Base-by-base conservation (phyloP, 2,329 filamentous ascomycete genomes). In the Apiospora rasikravindrae region DNA sequence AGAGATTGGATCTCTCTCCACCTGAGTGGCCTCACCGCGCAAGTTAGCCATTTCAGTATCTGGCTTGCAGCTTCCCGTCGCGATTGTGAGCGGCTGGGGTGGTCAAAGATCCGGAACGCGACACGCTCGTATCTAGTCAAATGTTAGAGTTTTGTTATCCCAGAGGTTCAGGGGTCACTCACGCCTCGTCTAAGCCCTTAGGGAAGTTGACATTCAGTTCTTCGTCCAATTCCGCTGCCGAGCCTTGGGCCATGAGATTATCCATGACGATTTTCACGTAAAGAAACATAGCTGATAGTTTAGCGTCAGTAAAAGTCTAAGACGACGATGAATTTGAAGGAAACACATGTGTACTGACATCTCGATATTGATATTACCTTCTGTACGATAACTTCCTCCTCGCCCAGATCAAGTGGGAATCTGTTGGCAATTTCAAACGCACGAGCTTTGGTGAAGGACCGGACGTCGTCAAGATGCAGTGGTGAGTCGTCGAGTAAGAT, bases 231-330 rank as follows among this genome's bases (percentile, higher is more conserved):
- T 75, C 84, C 24, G 57, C 67, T 11, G 13, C 10, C 0, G 73
- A 73, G 2, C 67, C 70, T 70, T 76, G 76, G 7, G 47, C 26
- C 11, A 73, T 61, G 13, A 77, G 75, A 33, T 77, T 76, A 26
- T 75, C 70, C 44, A 76, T 57, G 22, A 77, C 76, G n/a, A 77
- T 45, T 45, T 74, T 77, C 0, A 69, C 73, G 42, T 77, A 77
- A 14, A 77, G 45, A 29, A 77, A 77, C 75, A 74, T 73, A 5
- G 70, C 73, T 74, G 19, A n/a, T 33, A 14, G 4, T n/a, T 19
- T 10, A 13, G 3, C n/a, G 22, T 51, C 13, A 11, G 3, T 45
- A 19, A n/a, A n/a, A n/a, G 14, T 13, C 14, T 13, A 45, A 45
- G 13, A 16, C 44, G 14, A 45, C 44, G 44, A n/a, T n/a, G n/a